Evolutionary conservation across 1,284 basidiomycete genomes (phyloP), one percentile per base, ranked within the genome.

Genomic region (Erythrobasidium hasegawianum): DNA sequence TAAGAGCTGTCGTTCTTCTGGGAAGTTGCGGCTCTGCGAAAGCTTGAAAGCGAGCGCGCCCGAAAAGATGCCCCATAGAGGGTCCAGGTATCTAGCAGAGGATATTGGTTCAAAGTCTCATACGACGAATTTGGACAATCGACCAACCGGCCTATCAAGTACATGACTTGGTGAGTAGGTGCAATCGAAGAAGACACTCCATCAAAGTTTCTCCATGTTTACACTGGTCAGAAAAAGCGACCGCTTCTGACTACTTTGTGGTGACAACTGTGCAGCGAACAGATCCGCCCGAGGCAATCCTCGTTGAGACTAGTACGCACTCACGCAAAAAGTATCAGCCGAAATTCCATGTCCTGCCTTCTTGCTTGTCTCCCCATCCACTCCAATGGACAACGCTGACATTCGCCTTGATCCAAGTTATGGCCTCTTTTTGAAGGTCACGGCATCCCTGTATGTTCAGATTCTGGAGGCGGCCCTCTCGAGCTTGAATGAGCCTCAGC

Each of bases 381-480:
- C 10, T 40, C 27, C 26, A 65, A 10, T 41, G 49, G 27, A 65
- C 62, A 29, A 14, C 4, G 13, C 20, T 41, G 14, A 65, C 56
- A 29, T 58, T 65, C n/a, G 13, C 26, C 62, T 53, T 65, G 11
- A 65, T n/a, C 62, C 62, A 65, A 22, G 49, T 56, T 4, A 65
- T 47, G 18, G 62, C 62, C 53, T 65, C 62, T 33, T 65, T 65
- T 16, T 65, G 62, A 26, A 65, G 39, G 10, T 65, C 62, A 11
- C 27, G 47, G 24, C 62, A 65, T 14, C 55, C 56, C n/a, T 65
- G 55, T 22, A 65, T 65, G 20, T 58, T 52, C 11, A 65, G 43
- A n/a, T 57, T 38, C n/a, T 38, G 20, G 1, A 65, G 14, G 9
- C 18, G 27, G 2, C 56, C 56, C 10, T 39, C 45, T 39, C 54